A percentile compares a stretch with the other conserved stretches of the same genome.
phyloP scores from a whole-genome alignment of 257 asterid species.

The Nicotiana tomentosiformis region DNA sequence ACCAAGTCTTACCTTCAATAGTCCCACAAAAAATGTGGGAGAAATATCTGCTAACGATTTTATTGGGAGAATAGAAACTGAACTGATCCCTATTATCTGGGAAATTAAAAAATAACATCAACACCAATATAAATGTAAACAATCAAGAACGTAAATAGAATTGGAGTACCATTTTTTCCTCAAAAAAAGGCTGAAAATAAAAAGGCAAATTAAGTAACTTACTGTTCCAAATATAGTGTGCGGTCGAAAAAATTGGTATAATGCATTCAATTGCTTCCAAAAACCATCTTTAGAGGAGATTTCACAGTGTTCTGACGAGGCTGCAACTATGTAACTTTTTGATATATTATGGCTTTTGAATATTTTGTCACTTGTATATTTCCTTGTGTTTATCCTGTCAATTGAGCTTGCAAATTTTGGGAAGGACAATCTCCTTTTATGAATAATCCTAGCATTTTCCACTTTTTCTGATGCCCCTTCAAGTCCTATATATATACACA shows the following conservation, averaged over 20 bases:
- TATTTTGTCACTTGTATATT: not conserved
- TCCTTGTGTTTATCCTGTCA: not conserved
- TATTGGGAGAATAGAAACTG: conserved; percentile 15
- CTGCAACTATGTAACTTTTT: not conserved
- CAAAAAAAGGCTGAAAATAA: not conserved
- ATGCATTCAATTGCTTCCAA: not conserved
- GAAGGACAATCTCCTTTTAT: not conserved
- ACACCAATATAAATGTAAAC: not conserved
- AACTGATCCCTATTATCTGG: conserved; percentile 17
- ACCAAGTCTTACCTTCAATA: conserved; percentile 11
- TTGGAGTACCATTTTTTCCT: not conserved
- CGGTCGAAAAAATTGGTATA: conserved; percentile 16
- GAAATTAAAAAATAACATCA: not conserved
- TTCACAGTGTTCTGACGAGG: not conserved
- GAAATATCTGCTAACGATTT: conserved; percentile 14
- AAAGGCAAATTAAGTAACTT: not conserved
- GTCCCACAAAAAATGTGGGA: conserved; percentile 7
- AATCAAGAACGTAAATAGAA: not conserved
- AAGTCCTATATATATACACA: not conserved
- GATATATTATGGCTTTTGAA: not conserved
- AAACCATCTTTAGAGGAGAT: not conserved
- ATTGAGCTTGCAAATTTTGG: not conserved
- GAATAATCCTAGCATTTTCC: not conserved
- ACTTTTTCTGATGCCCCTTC: not conserved
- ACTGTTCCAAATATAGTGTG: conserved; percentile 18